Conservation (phyloP, 257 asterid genomes). For the Lycium barbarum region DNA sequence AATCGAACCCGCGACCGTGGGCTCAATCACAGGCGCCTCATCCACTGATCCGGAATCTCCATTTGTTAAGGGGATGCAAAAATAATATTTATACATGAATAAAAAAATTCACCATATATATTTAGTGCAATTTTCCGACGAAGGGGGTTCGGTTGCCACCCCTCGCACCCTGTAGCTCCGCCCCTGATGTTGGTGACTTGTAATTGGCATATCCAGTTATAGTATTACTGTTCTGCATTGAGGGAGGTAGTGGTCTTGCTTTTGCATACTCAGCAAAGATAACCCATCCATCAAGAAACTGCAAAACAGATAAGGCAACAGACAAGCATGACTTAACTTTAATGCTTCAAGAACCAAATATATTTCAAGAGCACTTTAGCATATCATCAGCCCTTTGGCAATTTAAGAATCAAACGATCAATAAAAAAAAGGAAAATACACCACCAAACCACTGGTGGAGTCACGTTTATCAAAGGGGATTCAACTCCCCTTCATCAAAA, state of each 20-base stretch:
- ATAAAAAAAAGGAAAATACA: neutral
- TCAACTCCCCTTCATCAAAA: neutral
- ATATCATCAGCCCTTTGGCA: neutral
- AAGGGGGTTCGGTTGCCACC: too few species aligned
- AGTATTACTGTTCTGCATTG: slow-evolving; percentile 36
- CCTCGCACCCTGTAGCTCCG: too few species aligned
- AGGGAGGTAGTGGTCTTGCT: slow-evolving; percentile 62
- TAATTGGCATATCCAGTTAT: slow-evolving; percentile 33
- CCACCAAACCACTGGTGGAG: neutral
- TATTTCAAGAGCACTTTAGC: neutral
- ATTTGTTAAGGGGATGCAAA: too few species aligned
- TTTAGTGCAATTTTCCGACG: too few species aligned
- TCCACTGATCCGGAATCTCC: too few species aligned
- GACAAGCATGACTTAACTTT: neutral
- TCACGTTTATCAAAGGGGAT: neutral
- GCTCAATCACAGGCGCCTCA: too few species aligned
- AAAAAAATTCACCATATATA: too few species aligned
- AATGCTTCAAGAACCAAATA: neutral
- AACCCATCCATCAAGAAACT: slow-evolving; percentile 91
- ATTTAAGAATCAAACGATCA: neutral
- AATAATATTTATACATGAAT: too few species aligned
- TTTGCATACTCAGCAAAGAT: slow-evolving; percentile 87
- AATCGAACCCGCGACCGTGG: too few species aligned
- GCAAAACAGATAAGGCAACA: slow-evolving; percentile 30
- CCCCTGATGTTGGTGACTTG: slow-evolving; percentile 21